These are phyloP conservation scores for Peronospora farinosa DNA, from an alignment of 352 stramenopile genomes.

Conservation along the genomic window DNA sequence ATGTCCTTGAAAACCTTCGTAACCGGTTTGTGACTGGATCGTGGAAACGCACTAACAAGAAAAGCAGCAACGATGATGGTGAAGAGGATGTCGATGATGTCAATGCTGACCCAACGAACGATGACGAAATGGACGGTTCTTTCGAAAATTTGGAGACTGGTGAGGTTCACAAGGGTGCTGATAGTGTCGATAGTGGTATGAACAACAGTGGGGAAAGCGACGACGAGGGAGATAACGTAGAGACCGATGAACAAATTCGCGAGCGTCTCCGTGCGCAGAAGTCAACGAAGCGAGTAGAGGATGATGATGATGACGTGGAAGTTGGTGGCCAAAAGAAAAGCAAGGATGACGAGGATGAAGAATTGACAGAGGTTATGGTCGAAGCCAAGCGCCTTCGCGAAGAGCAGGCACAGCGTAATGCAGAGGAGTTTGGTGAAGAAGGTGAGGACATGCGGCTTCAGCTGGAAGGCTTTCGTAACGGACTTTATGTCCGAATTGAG, in stretches of 20 bases:
- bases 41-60: constrained; percentile 79
- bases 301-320: constrained; percentile 46
- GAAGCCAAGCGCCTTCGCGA: constrained; percentile 79
- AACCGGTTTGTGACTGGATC: constrained; percentile 97
- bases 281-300: constrained; percentile 84
- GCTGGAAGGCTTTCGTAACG: constrained; percentile 94
- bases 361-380: constrained; percentile 82
- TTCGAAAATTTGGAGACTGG: constrained; percentile 98
- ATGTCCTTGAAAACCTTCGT: constrained; percentile 74
- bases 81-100: constrained; percentile 34
- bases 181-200: constrained; percentile 25
- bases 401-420: constrained; percentile 81
- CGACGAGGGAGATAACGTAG: constrained; percentile 36
- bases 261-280: constrained; percentile 87
- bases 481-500: constrained; percentile 95
- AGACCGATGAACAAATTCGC: constrained; percentile 78
- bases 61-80: constrained; percentile 36
- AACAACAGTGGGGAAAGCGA: constrained; percentile 30
- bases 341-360: constrained; percentile 71
- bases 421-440: constrained; percentile 93
- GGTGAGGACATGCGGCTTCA: constrained; percentile 88
- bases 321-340: constrained; percentile 29
- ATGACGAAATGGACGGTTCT: constrained; percentile 90
- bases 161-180: constrained; percentile 50
- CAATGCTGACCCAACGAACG: constrained; percentile 56